phyloP scores from a whole-genome alignment of 192 early-diverging fungal species.

The Umbelopsis sp. region DNA sequence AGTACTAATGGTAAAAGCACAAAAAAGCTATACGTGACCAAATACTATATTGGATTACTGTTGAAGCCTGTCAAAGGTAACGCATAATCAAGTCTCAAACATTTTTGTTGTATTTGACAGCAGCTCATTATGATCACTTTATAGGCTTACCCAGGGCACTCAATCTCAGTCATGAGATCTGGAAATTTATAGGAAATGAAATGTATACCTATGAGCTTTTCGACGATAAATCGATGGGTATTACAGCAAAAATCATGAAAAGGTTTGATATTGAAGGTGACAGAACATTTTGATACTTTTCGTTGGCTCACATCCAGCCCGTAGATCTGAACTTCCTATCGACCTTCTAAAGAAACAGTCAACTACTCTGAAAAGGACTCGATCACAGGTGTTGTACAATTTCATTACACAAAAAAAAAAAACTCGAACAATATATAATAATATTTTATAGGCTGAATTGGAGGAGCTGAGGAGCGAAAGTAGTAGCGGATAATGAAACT shows the following conservation, averaged over 20 bases:
- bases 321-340: not conserved
- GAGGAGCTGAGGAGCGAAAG: constrained; percentile 9
- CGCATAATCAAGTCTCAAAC: not conserved
- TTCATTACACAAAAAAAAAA: not conserved
- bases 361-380: not conserved
- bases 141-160: not conserved
- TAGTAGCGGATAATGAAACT: constrained; percentile 11
- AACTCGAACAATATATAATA: not conserved
- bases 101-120: not conserved
- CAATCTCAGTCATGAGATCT: not conserved
- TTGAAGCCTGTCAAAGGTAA: not conserved
- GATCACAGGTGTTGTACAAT: constrained; percentile 2
- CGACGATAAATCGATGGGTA: not conserved
- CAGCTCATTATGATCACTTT: not conserved
- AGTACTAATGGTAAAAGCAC: not conserved
- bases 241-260: constrained; percentile 5
- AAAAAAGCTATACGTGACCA: not conserved
- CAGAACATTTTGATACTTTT: not conserved
- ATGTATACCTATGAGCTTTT: not conserved
- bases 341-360: not conserved
- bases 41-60: not conserved
- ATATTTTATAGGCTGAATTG: constrained; percentile 1
- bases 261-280: not conserved
- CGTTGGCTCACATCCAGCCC: not conserved
- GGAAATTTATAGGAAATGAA: not conserved